Percentiles rank a stretch among this genome's conserved stretches.
phyloP scores from a whole-genome alignment of 2,329 filamentous ascomycete species.

The Lasiodiplodia hormozganensis region DNA sequence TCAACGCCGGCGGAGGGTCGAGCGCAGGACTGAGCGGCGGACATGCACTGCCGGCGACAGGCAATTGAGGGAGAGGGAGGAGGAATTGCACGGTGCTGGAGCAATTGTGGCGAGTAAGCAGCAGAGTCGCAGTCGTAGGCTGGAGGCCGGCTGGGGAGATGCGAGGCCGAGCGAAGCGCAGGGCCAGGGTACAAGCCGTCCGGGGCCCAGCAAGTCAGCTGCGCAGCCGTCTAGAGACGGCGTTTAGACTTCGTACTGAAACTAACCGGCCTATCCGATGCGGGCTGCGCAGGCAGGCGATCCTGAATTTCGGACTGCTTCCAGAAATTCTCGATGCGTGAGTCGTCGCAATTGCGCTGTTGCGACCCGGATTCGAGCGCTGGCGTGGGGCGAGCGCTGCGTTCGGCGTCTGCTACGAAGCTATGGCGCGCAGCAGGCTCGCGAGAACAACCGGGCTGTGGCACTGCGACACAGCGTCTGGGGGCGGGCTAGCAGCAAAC shows the following conservation, averaged over 20 bases:
- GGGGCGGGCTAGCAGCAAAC: constrained; percentile 23
- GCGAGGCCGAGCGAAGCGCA: constrained; percentile 24
- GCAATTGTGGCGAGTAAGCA: constrained; percentile 23
- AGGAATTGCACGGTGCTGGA: constrained; percentile 2
- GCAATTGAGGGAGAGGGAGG: constrained; percentile 8
- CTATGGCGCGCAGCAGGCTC: constrained; percentile 20
- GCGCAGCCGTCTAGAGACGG: constrained; percentile 25
- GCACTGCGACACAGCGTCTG: constrained; percentile 22
- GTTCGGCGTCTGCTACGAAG: constrained; percentile 10
- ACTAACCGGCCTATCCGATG: constrained; percentile 26
- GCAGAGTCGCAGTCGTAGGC: constrained; percentile 16
- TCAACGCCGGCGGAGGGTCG: constrained; percentile 5
- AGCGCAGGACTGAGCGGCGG: neutral
- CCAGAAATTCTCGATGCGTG: constrained; percentile 20
- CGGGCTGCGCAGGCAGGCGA: constrained; percentile 14
- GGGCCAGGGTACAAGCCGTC: constrained; percentile 23
- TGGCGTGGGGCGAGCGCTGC: constrained; percentile 14
- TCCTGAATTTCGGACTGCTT: constrained; percentile 26
- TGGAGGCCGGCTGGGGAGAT: constrained; percentile 20
- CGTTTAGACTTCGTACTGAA: constrained; percentile 21
- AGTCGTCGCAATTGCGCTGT: constrained; percentile 19
- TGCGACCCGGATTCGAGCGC: constrained; percentile 22
- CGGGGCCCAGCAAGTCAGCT: constrained; percentile 26
- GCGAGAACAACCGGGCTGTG: constrained; percentile 22
- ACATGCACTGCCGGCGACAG: neutral